Base-by-base conservation (phyloP, 108 stramenopile species). In the Aurantiochytrium sp. region DNA sequence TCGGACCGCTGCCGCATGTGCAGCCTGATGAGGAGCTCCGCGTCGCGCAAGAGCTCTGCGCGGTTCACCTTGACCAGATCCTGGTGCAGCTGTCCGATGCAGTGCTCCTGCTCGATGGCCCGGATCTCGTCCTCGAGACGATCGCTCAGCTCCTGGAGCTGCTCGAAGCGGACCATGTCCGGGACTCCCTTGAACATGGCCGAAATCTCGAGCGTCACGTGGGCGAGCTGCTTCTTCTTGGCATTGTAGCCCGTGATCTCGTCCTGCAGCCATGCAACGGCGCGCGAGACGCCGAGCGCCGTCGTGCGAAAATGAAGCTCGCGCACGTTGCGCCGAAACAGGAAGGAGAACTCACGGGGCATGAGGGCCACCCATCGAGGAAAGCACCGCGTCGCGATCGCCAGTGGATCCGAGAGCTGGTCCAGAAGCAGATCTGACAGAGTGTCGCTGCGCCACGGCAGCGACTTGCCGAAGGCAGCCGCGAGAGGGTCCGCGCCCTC, bases 211-310 rank as follows among this genome's bases (percentile, higher is more conserved):
- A 81, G 45, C n/a, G 73, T 81, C 42, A 81, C 73, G 45, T 81
- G 73, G 21, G 73, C 73, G 24, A 81, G 73, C 30, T 81, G 73
- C 39, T 81, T 81, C 73, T 81, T 81, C 45, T 81, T 81, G 73
- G 73, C 73, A 17, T 81, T 81, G 73, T 81, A 81, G 32, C 73
- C 73, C 10, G 73, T 81, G 45, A 81, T 48, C 24, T 81, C 73
- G 24, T 81, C 73, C 32, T 81, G 73, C 36, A 81, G 45, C 73
- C 73, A 81, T 6, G 73, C 73, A 27, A 81, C 73, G 12, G 73
- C 73, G n/a, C 73, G 39, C 45, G 73, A 81, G 21, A 81, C 73
- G 6, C 73, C 73, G 10, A 81, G 39, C 45, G 73, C 73, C 6
- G 73, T 81, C 8, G 42, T 48, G 27, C 73, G 73, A 41, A 81